Base-by-base conservation (phyloP, 1,139 yeast species). In the Eremothecium cymbalariae region DNA sequence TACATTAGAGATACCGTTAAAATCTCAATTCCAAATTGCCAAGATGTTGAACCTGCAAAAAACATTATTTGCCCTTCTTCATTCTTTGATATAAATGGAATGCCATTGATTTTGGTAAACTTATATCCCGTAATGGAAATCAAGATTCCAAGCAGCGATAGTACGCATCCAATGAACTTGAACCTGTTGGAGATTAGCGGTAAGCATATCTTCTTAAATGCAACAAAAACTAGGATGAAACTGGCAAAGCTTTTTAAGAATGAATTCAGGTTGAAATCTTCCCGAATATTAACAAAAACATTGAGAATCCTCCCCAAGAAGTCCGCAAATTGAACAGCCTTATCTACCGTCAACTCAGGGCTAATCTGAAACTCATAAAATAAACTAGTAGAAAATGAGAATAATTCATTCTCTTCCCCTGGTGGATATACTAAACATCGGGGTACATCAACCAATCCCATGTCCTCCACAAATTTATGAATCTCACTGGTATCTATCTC, bases 11-110 rank as follows among this genome's bases (percentile, higher is more conserved):
- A 70, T 3, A 79, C 67, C 7, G 74, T 51, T 4, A 72, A 49
- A 2, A 76, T 66, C 52, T 81, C 93, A 4, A 71, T 57, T 1
- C 90, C 90, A 55, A 79, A 75, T 53, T 80, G 90, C 62, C 74
- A 75, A 39, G 68, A 71, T 6, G 59, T 55, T 1, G 82, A 84
- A 5, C 84, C 84, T 43, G 81, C 70, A 33, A 76, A 70, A 45
- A 63, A 65, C 54, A 78, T 65, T 24, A 73, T 56, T 5, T 62
- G 57, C 5, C 72, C 70, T 4, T 55, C 49, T 7, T 68, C 69
- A 45, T 66, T 62, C 36, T 62, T 63, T 2, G 80, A 75, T n/a
- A 80, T 46, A 36, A 81, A 74, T 3, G 88, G 85, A 1, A 74
- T 72, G 2, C 67, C 67, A 44, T 74, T 65, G 38, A 76, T 74